These are phyloP conservation scores for Pachysandra terminalis DNA, from an alignment of 164 flowering plant genomes.

Conservation along the genomic window DNA sequence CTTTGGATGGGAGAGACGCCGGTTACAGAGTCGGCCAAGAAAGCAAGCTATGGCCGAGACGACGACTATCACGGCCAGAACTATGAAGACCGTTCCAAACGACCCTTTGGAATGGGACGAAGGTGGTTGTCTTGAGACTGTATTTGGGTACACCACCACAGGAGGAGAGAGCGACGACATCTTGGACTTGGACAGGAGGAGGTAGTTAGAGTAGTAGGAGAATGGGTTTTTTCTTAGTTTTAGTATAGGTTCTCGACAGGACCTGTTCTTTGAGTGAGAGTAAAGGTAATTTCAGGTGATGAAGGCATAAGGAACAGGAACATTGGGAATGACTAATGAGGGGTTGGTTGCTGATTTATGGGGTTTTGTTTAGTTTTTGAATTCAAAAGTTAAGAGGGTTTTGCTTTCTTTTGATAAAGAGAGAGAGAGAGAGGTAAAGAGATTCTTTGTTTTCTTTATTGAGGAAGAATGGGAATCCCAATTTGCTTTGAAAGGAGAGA, in stretches of 20 bases:
- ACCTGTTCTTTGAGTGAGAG: conserved; percentile 36
- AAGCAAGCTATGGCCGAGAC: conserved; percentile 52
- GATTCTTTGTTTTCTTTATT: conserved; percentile 25
- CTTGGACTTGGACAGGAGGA: conserved; percentile 4
- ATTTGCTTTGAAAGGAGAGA: conserved; percentile 45
- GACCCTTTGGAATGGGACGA: conserved; percentile 45
- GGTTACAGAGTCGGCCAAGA: conserved; percentile 48
- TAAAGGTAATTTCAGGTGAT: conserved; percentile 24
- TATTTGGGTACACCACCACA: conserved; percentile 33
- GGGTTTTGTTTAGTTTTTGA: conserved; percentile 4
- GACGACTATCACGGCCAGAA: conserved; percentile 51
- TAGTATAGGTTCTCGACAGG: background rate
- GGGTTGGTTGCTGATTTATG: too few relatives aligned
- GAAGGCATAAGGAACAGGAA: conserved; percentile 20
- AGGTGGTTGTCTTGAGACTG: conserved; percentile 15
- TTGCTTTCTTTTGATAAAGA: conserved; percentile 24
- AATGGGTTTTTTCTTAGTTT: conserved; percentile 6
- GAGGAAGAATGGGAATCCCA: conserved; percentile 8
- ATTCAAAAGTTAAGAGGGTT: conserved; percentile 5
- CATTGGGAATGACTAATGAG: conserved; percentile 2
- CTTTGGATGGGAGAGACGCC: conserved; percentile 11
- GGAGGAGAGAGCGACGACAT: conserved; percentile 22
- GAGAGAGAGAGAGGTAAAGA: too few relatives aligned
- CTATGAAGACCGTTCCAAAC: conserved; percentile 57
- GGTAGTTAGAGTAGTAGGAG: background rate